Percentiles rank a stretch among this genome's conserved stretches.
Evolutionary conservation across 345 rosid species (phyloP).

Genomic region (Euphorbia tirucalli): DNA sequence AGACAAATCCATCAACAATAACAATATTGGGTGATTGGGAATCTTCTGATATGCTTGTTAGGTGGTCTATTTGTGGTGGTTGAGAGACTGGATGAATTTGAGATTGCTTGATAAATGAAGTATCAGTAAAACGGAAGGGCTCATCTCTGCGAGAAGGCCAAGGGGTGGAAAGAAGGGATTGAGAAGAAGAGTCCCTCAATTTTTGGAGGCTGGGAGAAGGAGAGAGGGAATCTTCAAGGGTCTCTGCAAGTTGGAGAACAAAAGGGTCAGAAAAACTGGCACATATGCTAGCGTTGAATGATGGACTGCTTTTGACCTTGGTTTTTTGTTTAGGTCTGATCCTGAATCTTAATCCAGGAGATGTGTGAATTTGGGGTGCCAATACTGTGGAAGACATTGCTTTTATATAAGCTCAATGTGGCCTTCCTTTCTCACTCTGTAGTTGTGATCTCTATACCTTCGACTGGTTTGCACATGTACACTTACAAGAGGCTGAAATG

Average conservation of each 20-base stretch:
- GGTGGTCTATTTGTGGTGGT: conserved; percentile 36
- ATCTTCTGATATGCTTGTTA: conserved; percentile 31
- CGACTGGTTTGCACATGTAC: neutral
- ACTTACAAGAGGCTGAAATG: neutral
- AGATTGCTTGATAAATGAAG: conserved; percentile 60
- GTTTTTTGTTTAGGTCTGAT: conserved; percentile 10
- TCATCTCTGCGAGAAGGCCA: conserved; percentile 94
- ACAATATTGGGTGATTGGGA: conserved; percentile 44
- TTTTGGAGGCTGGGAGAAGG: conserved; percentile 53
- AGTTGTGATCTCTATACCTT: neutral
- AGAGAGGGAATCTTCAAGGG: conserved; percentile 77
- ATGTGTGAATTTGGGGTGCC: conserved; percentile 11
- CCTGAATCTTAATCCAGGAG: conserved; percentile 2
- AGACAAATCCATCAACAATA: conserved; percentile 67
- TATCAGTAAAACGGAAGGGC: conserved; percentile 84
- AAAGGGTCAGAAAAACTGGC: conserved; percentile 80
- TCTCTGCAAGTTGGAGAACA: conserved; percentile 78
- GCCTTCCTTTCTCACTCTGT: neutral
- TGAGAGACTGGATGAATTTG: conserved; percentile 57
- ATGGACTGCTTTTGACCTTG: conserved; percentile 6
- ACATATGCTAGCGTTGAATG: conserved; percentile 24
- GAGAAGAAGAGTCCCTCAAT: conserved; percentile 64
- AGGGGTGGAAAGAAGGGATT: conserved; percentile 64
- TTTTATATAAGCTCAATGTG: neutral
- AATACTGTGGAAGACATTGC: conserved; percentile 20